These are phyloP conservation scores for Waitea zeae DNA, from an alignment of 1,284 basidiomycete genomes.

Conservation along the genomic window DNA sequence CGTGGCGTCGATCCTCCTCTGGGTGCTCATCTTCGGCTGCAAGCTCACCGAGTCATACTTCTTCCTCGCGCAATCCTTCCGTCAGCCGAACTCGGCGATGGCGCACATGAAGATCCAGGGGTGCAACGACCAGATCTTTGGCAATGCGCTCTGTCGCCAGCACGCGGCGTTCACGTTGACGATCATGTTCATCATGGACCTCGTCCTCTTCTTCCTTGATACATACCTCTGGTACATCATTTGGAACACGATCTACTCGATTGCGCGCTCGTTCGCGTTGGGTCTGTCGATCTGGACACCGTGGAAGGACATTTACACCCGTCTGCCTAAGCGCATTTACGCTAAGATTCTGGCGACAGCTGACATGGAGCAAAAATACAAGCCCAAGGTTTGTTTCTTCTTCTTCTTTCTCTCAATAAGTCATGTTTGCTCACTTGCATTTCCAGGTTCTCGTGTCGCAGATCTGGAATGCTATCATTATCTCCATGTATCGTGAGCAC, in stretches of 20 bases:
- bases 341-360: conserved; percentile 80
- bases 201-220: conserved; percentile 90
- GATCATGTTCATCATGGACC: conserved; percentile 95
- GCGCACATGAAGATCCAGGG: conserved; percentile 83
- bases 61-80: conserved; percentile 88
- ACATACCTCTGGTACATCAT: conserved; percentile 97
- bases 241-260: conserved; percentile 91
- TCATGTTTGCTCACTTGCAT: background rate
- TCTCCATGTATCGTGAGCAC: conserved; percentile 98
- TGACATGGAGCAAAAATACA: conserved; percentile 94
- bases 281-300: conserved; percentile 95
- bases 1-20: conserved; percentile 59
- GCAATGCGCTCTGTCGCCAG: conserved; percentile 64
- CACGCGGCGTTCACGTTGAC: conserved; percentile 86
- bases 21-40: conserved; percentile 85
- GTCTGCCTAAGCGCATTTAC: conserved; percentile 89
- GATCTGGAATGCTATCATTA: conserved; percentile 97
- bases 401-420: background rate
- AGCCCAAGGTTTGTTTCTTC: conserved; percentile 61
- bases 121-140: conserved; percentile 75
- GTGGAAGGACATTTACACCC: conserved; percentile 88
- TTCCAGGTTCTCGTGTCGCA: conserved; percentile 85
- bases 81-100: conserved; percentile 81
- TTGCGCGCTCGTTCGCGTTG: conserved; percentile 77
- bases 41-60: conserved; percentile 93